A percentile compares a stretch with the other conserved stretches of the same genome.
phyloP scores from a whole-genome alignment of 192 early-diverging fungal species.

The Podila epicladia region DNA sequence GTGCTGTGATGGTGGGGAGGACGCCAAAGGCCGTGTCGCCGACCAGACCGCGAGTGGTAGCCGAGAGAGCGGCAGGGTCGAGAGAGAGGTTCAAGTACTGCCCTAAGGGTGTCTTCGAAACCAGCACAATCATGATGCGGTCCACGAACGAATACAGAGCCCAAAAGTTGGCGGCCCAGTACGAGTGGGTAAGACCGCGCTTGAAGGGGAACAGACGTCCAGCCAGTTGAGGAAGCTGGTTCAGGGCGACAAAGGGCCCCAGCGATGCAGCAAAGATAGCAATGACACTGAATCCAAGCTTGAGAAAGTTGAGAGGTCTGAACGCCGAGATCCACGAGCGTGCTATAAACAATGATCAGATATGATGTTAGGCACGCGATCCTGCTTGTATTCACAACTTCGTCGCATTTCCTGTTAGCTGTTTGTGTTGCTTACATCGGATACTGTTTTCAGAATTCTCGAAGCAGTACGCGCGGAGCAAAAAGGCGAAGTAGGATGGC shows the following conservation, averaged over 20 bases:
- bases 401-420: background rate
- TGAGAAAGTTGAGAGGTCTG: slow-evolving; percentile 58
- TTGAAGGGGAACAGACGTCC: slow-evolving; percentile 94
- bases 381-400: background rate
- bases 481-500: slow-evolving; percentile 93
- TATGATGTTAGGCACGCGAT: too few relatives aligned
- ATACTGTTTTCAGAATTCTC: slow-evolving; percentile 44
- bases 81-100: slow-evolving; percentile 41
- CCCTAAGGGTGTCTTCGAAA: slow-evolving; percentile 34
- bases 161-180: slow-evolving; percentile 99
- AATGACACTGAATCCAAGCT: slow-evolving; percentile 71
- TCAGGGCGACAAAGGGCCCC: slow-evolving; percentile 78
- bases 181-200: slow-evolving; percentile 95
- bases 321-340: slow-evolving; percentile 48
- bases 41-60: slow-evolving; percentile 90
- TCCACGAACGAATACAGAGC: slow-evolving; percentile 89
- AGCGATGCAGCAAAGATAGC: slow-evolving; percentile 83
- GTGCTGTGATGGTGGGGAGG: slow-evolving; percentile 76
- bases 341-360: slow-evolving; percentile 12
- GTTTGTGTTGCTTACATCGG: slow-evolving; percentile 20
- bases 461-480: slow-evolving; percentile 84
- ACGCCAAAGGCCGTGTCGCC: slow-evolving; percentile 88
- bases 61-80: slow-evolving; percentile 58
- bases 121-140: slow-evolving; percentile 71
- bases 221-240: slow-evolving; percentile 81